Base-by-base conservation (phyloP, 1,284 basidiomycete species). In the Hortiboletus rubellus region DNA sequence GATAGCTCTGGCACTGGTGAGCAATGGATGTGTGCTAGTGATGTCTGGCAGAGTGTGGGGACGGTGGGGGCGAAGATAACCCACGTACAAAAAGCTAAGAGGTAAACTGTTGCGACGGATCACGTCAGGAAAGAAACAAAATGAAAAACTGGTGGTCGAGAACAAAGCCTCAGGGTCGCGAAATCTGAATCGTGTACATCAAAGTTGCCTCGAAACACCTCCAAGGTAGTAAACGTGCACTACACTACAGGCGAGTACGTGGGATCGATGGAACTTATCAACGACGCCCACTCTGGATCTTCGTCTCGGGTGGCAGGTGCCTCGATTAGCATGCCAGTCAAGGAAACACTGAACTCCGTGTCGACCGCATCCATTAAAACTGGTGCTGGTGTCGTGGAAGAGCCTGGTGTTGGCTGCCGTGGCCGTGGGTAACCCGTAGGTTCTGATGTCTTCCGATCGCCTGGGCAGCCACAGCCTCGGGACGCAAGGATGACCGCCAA, bases 181-280 rank as follows among this genome's bases (percentile, higher is more conserved):
- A 49, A 54, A 22, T 22, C 22, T 22, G 2, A 60, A n/a, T 41
- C 31, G 33, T 27, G 51, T 30, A 54, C 15, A 36, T 45, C 44
- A 63, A 65, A 55, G 65, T 69, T 9, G 38, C 66, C 42, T 66
- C 49, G 62, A 67, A 38, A 63, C 59, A n/a, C 15, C 24, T 2
- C 11, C 40, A 33, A 57, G 8, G 44, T 48, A 50, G 41, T 7
- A 30, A 61, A 44, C 48, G 9, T 63, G 60, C 52, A 50, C 47
- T 57, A 55, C 43, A 22, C 18, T 46, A 47, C 50, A 10, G 11
- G 38, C 49, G 86, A 17, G 18, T 18, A 18, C 87, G 82, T 3
- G 87, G 86, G 85, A 89, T 88, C 3, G 77, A 90, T 83, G 58
- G 82, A 84, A 59, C 76, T 71, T 52, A 90, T 79, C 52, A 91